phyloP scores from a whole-genome alignment of 805 yeast genomes.

The Hanseniaspora guilliermondii region DNA sequence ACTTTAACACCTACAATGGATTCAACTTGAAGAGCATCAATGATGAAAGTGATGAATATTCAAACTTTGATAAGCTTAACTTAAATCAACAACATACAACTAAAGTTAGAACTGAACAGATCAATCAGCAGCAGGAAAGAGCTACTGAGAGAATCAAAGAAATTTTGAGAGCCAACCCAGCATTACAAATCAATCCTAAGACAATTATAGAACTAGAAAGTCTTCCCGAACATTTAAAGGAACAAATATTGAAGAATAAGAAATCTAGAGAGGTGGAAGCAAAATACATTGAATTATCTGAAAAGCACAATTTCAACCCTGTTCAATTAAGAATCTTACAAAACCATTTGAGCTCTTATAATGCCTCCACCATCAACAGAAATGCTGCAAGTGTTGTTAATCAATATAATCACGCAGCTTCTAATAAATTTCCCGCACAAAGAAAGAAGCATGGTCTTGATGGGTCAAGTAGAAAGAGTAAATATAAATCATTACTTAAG shows the following conservation, averaged over 20 bases:
- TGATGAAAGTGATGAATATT: neutral
- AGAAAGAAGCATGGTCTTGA: neutral
- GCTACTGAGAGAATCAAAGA: slow-evolving; percentile 9
- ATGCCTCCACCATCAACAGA: slow-evolving; percentile 8
- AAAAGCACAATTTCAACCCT: slow-evolving; percentile 13
- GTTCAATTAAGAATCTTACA: slow-evolving; percentile 11
- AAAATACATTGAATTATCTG: slow-evolving; percentile 11
- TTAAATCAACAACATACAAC: slow-evolving; percentile 11
- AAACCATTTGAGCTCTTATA: slow-evolving; percentile 7
- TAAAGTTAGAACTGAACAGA: neutral
- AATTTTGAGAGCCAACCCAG: slow-evolving; percentile 4
- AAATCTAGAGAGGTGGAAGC: slow-evolving; percentile 11
- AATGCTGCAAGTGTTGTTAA: slow-evolving; percentile 3
- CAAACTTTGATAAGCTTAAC: slow-evolving; percentile 4
- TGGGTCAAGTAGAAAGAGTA: neutral
- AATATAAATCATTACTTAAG: slow-evolving; percentile 6
- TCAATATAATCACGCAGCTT: neutral
- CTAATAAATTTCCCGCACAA: neutral
- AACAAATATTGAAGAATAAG: slow-evolving; percentile 4
- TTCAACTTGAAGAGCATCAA: neutral
- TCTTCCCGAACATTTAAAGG: slow-evolving; percentile 7
- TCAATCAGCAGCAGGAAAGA: slow-evolving; percentile 1
- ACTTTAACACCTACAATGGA: neutral
- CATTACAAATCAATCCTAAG: slow-evolving; percentile 10
- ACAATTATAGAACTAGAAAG: slow-evolving; percentile 8